Base-by-base conservation (phyloP, 768 basidiomycete species). In the Dendrothele bispora region DNA sequence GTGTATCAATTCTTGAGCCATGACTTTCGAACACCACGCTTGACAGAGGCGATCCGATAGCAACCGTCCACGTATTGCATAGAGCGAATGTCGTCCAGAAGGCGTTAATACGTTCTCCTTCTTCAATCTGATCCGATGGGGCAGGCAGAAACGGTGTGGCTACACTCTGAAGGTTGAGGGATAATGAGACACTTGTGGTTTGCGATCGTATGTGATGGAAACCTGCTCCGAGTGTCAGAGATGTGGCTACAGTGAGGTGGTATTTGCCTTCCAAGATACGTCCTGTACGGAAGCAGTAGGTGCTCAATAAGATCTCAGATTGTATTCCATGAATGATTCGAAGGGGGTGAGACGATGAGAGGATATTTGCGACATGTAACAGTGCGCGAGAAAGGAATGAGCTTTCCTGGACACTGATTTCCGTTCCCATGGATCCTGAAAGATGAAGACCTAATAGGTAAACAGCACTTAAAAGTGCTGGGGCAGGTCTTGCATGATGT, bases 381-480 rank as follows among this genome's bases (percentile, higher is more conserved):
- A 78, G 59, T 10, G 80, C 74, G 42, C 74, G 76, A 3, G 68
- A 65, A 35, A 86, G 68, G 50, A 84, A 73, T 2, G 63, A 61
- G 18, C 64, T 58, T 52, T 78, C 78, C 55, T 77, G 71, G 24
- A 61, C 56, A n/a, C 66, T 56, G 14, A n/a, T n/a, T n/a, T n/a
- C n/a, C n/a, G n/a, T n/a, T n/a, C n/a, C n/a, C n/a, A 67, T 53
- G 4, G 64, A 58, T 48, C 74, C 66, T 3, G 37, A 38, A 20
- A 84, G 67, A 46, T 76, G 72, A 29, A 71, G 60, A 10, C 79
- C 82, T 71, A 80, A 78, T 1, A 85, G 69, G 37, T 76, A 77
- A 2, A 79, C 71, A 3, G 65, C 68, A 50, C 66, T 75, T 27
- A 77, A 65, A 4, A 84, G 64, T 4, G 77, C 74, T 10, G 75